Base-by-base conservation (phyloP, 345 rosid species). In the Sonneratia caseolaris region DNA sequence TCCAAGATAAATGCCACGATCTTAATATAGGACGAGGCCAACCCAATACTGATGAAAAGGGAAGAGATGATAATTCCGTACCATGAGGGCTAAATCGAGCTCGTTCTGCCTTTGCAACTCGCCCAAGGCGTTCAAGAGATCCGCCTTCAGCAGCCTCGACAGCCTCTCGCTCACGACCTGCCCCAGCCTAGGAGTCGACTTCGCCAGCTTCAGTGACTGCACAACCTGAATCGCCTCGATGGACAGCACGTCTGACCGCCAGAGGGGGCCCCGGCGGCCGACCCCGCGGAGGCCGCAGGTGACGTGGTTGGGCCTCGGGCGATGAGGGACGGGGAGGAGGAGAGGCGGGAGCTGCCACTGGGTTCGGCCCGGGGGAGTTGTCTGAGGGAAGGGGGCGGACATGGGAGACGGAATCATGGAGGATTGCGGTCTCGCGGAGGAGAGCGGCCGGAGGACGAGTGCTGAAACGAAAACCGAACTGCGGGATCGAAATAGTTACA, bases 141-240 rank as follows among this genome's bases (percentile, higher is more conserved):
- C 88, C 55, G 82, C 77, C 73, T 87, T 87, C 79, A 87, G 81
- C 36, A 87, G 86, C 79, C 91, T 80, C 62, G 78, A 71, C 71
- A 87, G 73, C 71, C 74, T 85, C 37, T 27, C 53, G 3, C 73
- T 37, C 47, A 84, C 73, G 48, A 82, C 81, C 35, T 70, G 67
- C 15, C 75, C 76, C 49, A 82, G 57, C 77, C 77, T 81, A 61
- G 77, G 73, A 38, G 72, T 51, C 57, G 87, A 82, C 37, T 84
- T 85, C 43, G 89, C 87, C 49, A 85, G 66, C 79, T 85, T 87
- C 73, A 87, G 81, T 68, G 89, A 76, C 37, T 87, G 89, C 61
- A 87, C 74, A 7, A 80, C 89, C 73, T 85, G 86, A 16, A 85
- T 87, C 65, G 91, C 88, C 79, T 87, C 89, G 10, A 79, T 73